Evolutionary conservation across 2,329 filamentous ascomycete genomes (phyloP).

Genomic region (Phaeoacremonium minimum): DNA sequence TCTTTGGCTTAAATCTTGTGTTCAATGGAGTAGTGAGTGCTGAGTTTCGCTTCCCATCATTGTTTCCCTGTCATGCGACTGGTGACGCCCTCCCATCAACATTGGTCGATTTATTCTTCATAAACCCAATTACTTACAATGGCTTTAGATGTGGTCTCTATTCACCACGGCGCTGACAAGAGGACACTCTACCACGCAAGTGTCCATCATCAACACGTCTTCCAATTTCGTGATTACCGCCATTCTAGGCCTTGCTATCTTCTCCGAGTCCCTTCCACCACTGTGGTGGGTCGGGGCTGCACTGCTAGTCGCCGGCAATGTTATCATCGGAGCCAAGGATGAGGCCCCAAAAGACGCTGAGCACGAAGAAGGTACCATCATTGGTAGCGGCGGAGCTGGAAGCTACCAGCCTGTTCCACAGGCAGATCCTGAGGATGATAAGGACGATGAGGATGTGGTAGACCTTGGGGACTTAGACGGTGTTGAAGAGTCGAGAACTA

Average conservation of each 20-base stretch:
- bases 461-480: slow-evolving; percentile 12
- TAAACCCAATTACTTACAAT: not conserved
- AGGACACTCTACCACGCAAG: slow-evolving; percentile 72
- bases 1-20: slow-evolving; percentile 69
- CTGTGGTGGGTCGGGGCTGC: slow-evolving; percentile 75
- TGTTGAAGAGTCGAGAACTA: not conserved
- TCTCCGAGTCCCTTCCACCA: slow-evolving; percentile 65
- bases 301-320: slow-evolving; percentile 70
- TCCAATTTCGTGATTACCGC: slow-evolving; percentile 79
- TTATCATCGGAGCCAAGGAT: slow-evolving; percentile 71
- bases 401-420: slow-evolving; percentile 22
- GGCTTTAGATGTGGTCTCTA: slow-evolving; percentile 72
- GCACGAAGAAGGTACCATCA: slow-evolving; percentile 5
- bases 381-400: slow-evolving; percentile 17
- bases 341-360: slow-evolving; percentile 29
- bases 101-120: not conserved
- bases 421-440: slow-evolving; percentile 12
- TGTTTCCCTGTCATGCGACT: too few species aligned
- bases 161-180: slow-evolving; percentile 75
- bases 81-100: not conserved
- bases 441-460: slow-evolving; percentile 19
- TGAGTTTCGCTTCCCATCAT: too few species aligned
- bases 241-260: slow-evolving; percentile 64
- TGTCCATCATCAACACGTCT: slow-evolving; percentile 78
- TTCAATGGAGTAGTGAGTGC: slow-evolving; percentile 67